Evolutionary conservation across 2,329 filamentous ascomycete species (phyloP), one percentile per base, ranked within the genome.

Genomic region (Chaetomiaceae sp.): DNA sequence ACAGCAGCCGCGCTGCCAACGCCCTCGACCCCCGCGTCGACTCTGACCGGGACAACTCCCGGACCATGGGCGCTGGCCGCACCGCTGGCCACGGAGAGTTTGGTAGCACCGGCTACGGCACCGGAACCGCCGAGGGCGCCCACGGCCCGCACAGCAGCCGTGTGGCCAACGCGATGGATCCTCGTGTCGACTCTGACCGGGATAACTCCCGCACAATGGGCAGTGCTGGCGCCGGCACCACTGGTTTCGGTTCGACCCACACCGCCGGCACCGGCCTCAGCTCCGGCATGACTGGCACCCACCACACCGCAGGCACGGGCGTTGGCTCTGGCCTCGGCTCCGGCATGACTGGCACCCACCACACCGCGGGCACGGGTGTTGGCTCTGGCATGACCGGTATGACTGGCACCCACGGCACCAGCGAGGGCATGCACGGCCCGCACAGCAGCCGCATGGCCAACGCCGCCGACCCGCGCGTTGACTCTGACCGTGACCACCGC

Each of bases 11-110:
- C 53, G 42, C 67, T 11, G 68, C 69, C 46, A 79, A 80, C 65
- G 73, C 75, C 25, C 55, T 69, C 11, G 77, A 80, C 58, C 76
- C 76, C 18, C 68, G 75, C 16, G 69, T 76, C 44, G 74, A 77
- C 55, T 73, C 71, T 10, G 73, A 77, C 61, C 65, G 72, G 27
- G 71, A 72, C 54, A 57, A 56, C 56, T 5, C 25, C 25, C 5
- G 25, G 5, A 5, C 5, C 34, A 42, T 49, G 7, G 51, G 29
- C 42, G 25, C 9, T 9, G 25, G 25, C 25, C 25, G 25, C 25
- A 27, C 25, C 25, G 25, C 25, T 27, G 25, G 25, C 9, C 25
- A 27, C 5, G 25, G 25, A 27, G 25, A 27, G 25, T 27, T 27
- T 27, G 25, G 25, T 9, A 27, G 25, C 25, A 27, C 25, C 25